phyloP scores from a whole-genome alignment of 257 asterid species.

The Solanum rostratum region DNA sequence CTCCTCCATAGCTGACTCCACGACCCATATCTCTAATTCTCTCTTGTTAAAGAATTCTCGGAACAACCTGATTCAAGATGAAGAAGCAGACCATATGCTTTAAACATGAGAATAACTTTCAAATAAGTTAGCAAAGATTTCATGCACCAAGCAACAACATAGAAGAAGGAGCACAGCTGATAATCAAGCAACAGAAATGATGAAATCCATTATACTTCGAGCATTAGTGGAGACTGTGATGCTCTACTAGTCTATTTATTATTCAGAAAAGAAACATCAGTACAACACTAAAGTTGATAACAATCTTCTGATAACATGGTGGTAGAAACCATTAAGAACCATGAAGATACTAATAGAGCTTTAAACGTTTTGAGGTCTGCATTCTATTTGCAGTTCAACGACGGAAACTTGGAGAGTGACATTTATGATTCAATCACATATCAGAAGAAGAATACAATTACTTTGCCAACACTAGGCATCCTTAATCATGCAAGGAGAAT shows the following conservation, averaged over 20 bases:
- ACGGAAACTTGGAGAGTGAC: neutral
- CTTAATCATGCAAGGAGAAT: neutral
- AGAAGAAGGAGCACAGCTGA: neutral
- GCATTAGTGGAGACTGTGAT: neutral
- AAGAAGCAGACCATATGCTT: neutral
- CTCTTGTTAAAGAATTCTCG: neutral
- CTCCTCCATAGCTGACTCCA: constrained; percentile 64
- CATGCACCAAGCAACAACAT: neutral
- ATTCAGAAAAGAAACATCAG: neutral
- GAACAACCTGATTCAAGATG: neutral
- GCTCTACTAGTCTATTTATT: neutral
- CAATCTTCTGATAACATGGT: neutral
- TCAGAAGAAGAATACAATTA: neutral
- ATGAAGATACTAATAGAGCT: neutral
- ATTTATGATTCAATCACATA: neutral
- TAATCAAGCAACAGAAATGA: neutral
- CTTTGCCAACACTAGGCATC: neutral
- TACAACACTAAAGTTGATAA: neutral
- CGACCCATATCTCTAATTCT: constrained; percentile 34
- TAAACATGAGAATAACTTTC: neutral
- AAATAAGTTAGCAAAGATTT: neutral
- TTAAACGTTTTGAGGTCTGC: neutral
- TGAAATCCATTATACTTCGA: neutral
- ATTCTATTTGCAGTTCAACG: neutral
- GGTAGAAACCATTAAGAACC: neutral